Conservation (phyloP, 2,329 filamentous ascomycete genomes). For the Colletotrichum sp. region DNA sequence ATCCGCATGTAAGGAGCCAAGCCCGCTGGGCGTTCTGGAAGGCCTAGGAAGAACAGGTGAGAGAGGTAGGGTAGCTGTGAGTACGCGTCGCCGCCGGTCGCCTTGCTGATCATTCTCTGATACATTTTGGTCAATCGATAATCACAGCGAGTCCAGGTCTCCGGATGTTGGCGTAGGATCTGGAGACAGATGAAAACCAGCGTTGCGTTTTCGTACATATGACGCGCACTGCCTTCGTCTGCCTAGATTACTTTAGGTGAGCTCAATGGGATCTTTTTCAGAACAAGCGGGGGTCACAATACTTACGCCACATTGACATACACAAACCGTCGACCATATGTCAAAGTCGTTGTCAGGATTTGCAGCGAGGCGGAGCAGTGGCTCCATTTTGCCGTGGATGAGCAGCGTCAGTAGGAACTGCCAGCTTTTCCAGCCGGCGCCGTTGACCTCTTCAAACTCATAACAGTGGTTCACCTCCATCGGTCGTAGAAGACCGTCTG, state of each 20-base stretch:
- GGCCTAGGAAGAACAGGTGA: slow-evolving; percentile 25
- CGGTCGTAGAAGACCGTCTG: neutral
- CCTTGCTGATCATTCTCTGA: slow-evolving; percentile 13
- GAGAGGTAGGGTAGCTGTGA: slow-evolving; percentile 5
- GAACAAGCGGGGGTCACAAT: neutral
- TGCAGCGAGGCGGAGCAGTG: slow-evolving; percentile 22
- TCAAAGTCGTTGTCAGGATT: neutral
- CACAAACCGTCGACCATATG: neutral
- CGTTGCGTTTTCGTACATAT: neutral
- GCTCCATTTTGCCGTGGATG: slow-evolving; percentile 28
- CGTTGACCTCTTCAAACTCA: neutral
- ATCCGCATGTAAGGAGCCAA: neutral
- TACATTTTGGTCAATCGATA: slow-evolving; percentile 23
- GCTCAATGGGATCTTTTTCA: neutral
- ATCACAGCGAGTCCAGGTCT: slow-evolving; percentile 5
- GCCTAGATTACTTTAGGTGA: neutral
- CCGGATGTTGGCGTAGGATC: slow-evolving; percentile 20
- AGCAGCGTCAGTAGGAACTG: slow-evolving; percentile 29
- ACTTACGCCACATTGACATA: neutral
- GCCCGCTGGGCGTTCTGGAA: slow-evolving; percentile 13
- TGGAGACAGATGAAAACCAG: slow-evolving; percentile 23
- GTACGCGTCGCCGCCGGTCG: neutral
- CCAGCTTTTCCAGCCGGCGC: slow-evolving; percentile 19
- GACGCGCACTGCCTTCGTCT: neutral
- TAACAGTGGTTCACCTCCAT: neutral